Evolutionary conservation across 495 filamentous ascomycete species (phyloP), one percentile per base, ranked within the genome.

Genomic region (Aspergillus indologenus): DNA sequence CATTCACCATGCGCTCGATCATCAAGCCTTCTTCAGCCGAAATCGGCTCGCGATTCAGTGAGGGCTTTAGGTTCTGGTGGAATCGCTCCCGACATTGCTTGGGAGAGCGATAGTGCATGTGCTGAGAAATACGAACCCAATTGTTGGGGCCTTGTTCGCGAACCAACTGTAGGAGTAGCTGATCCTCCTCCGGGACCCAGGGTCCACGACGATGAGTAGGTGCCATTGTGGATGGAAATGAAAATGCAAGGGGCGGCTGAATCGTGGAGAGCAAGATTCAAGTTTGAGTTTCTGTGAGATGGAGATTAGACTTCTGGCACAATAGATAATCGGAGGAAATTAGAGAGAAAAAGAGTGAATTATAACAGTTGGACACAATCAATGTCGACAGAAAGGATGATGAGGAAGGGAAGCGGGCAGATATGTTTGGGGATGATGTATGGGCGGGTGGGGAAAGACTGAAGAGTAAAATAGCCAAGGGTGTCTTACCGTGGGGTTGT

Each of bases 21-120:
- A 84, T 68, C 40, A 81, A 74, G 9, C 92, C 93, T 73, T 98
- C 94, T 57, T 97, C 92, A 2, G 88, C 81, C 40, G 90, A 90
- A 76, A 98, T 97, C 49, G 94, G 93, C 48, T 90, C 86, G 59
- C 94, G 92, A 76, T 94, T 95, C 46, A 98, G 79, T 0, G 84
- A 84, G 0, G 92, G 91, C 76, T 96, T 96, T 44, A 98, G 81
- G 68, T 97, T 96, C 70, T 98, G 94, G 65, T 96, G 91, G 69
- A 89, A 98, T 21, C 94, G 83, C 74, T 98, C 94, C 29, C 94
- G 85, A 68, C 94, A 98, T 78, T 98, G 94, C 76, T 98, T 98
- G 46, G 94, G 87, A 23, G 90, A 90, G 54, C 94, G 85, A 24
- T 88, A 85, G 58, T 83, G 79, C 68, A 97, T 87, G 50, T 84